A percentile compares a stretch with the other conserved stretches of the same genome.
Conservation (phyloP, 176 grass and related monocot genomes). For the Eragrostis nindensis region DNA sequence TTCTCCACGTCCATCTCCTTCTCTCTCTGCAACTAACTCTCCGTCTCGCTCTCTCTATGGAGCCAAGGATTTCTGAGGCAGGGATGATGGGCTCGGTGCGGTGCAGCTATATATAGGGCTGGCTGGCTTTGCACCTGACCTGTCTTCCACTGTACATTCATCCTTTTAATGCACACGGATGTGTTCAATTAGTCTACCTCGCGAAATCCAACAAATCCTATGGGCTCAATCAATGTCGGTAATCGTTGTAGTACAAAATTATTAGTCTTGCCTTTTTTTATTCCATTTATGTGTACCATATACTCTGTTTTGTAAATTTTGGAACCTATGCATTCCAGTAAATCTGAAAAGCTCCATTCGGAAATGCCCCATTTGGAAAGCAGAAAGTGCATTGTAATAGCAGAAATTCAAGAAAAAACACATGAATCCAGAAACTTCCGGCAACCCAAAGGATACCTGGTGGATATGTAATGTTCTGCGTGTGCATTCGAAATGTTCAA, state of each 20-base stretch:
- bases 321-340: neutral
- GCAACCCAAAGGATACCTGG: too few species aligned
- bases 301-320: neutral
- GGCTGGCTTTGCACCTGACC: slow-evolving; percentile 53
- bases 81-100: slow-evolving; percentile 7
- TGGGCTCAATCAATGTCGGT: neutral
- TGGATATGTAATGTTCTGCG: too few species aligned
- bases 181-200: slow-evolving; percentile 17
- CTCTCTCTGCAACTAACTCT: slow-evolving; percentile 5
- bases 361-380: neutral
- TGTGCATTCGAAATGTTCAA: too few species aligned
- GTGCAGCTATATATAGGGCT: slow-evolving; percentile 38
- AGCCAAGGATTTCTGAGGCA: slow-evolving; percentile 7
- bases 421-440: too few species aligned
- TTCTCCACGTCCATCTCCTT: slow-evolving; percentile 55
- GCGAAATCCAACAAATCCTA: slow-evolving; percentile 18
- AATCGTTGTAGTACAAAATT: too few species aligned
- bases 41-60: neutral
- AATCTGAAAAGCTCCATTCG: neutral
- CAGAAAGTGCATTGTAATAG: too few species aligned
- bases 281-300: neutral
- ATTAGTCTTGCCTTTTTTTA: neutral
- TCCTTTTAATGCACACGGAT: slow-evolving; percentile 48
- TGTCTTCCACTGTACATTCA: slow-evolving; percentile 49
- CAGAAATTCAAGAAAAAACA: too few species aligned